A percentile compares a stretch with the other conserved stretches of the same genome.
These are phyloP conservation scores for Acrodontium crateriforme DNA, from an alignment of 2,329 filamentous ascomycete species.

Conservation along the genomic window DNA sequence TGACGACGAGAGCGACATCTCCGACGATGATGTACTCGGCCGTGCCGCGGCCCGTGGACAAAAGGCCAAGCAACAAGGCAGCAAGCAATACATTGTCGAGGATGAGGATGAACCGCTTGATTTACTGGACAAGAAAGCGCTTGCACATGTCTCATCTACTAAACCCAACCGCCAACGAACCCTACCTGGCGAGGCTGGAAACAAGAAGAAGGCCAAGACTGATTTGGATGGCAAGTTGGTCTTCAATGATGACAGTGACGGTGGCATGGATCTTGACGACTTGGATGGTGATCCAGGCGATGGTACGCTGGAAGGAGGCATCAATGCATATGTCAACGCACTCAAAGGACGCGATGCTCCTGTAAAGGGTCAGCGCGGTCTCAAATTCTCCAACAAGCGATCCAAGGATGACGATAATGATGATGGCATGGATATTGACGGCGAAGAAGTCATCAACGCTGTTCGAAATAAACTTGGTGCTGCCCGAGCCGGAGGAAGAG, in stretches of 20 bases:
- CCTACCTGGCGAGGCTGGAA: constrained; percentile 23
- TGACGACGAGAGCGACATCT: constrained; percentile 46
- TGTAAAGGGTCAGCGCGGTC: constrained; percentile 42
- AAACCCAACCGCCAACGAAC: constrained; percentile 56
- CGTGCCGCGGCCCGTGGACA: constrained; percentile 36
- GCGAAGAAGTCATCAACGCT: constrained; percentile 23
- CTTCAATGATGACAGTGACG: constrained; percentile 40
- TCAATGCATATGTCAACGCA: constrained; percentile 49
- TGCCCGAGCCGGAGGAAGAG: constrained; percentile 5
- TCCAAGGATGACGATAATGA: constrained; percentile 24
- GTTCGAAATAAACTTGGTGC: constrained; percentile 21
- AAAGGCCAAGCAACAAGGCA: constrained; percentile 38
- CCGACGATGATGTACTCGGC: constrained; percentile 44
- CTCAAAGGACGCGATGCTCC: constrained; percentile 46
- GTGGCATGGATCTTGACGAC: constrained; percentile 46
- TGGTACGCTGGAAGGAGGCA: constrained; percentile 33
- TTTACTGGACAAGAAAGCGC: constrained; percentile 72
- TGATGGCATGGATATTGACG: constrained; percentile 35
- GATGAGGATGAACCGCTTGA: constrained; percentile 91
- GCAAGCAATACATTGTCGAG: constrained; percentile 76
- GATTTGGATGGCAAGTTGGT: constrained; percentile 72
- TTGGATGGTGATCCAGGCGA: constrained; percentile 23
- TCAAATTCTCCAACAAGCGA: constrained; percentile 44
- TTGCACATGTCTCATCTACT: constrained; percentile 86
- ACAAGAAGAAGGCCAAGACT: constrained; percentile 48